Percentiles rank a stretch among this genome's conserved stretches.
Conservation (phyloP, 306 rosid genomes). For the Vigna nakashimae region DNA sequence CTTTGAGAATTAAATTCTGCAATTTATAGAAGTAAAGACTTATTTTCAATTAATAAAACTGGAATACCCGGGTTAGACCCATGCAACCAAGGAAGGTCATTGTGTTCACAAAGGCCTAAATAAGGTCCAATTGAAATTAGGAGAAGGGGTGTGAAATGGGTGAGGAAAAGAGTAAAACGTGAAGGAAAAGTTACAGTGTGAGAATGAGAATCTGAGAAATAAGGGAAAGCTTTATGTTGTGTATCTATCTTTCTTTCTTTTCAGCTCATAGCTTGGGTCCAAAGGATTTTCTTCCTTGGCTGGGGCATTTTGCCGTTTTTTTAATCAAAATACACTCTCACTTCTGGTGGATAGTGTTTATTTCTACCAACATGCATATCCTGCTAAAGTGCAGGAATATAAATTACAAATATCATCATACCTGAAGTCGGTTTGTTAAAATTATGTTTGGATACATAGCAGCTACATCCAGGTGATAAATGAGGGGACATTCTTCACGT, state of each 20-base stretch:
- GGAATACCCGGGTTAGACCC: not conserved
- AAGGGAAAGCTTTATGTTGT: not conserved
- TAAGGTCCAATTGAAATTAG: not conserved
- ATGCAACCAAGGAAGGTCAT: conserved; percentile 2
- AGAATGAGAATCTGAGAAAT: conserved; percentile 10
- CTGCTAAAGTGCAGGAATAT: conserved; percentile 39
- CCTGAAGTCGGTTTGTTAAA: conserved; percentile 98
- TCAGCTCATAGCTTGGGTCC: conserved; percentile 13
- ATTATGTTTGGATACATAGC: conserved; percentile 99
- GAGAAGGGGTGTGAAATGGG: conserved; percentile 12
- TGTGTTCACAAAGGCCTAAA: conserved; percentile 10
- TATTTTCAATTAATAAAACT: conserved; percentile 31
- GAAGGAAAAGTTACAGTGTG: conserved; percentile 18
- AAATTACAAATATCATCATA: conserved; percentile 46
- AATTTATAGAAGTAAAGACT: not conserved
- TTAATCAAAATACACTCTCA: not conserved
- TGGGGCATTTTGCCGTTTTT: not conserved
- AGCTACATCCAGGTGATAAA: conserved; percentile 98
- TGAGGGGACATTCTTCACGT: conserved; percentile 93
- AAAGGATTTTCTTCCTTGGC: conserved; percentile 6
- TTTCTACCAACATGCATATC: conserved; percentile 15
- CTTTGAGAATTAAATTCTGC: conserved; percentile 1
- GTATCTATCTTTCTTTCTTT: not conserved
- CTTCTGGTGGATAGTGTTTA: not conserved
- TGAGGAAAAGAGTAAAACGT: not conserved